phyloP scores from a whole-genome alignment of 805 yeast species.

The Candida suzukii region DNA sequence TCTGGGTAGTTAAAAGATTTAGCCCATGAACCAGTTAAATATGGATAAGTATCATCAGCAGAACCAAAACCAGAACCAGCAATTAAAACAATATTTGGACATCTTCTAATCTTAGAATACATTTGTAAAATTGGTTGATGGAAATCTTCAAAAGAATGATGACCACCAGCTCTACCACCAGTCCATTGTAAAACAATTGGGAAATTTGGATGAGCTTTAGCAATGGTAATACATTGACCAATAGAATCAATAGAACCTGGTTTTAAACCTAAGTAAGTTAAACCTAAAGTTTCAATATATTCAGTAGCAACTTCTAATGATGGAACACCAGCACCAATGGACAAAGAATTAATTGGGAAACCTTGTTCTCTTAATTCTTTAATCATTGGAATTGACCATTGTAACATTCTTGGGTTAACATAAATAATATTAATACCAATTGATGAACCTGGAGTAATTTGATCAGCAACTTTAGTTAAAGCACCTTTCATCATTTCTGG shows the following conservation, averaged over 20 bases:
- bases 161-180: conserved; percentile 99
- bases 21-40: conserved; percentile 98
- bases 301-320: conserved; percentile 95
- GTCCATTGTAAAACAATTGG: conserved; percentile 99
- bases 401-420: conserved; percentile 95
- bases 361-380: conserved; percentile 84
- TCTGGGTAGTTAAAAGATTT: conserved; percentile 80
- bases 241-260: conserved; percentile 97
- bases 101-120: conserved; percentile 91
- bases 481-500: conserved; percentile 69
- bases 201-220: conserved; percentile 92
- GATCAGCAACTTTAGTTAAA: conserved; percentile 60
- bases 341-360: conserved; percentile 90
- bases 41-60: conserved; percentile 94
- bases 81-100: conserved; percentile 78
- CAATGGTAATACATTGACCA: conserved; percentile 78
- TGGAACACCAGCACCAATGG: conserved; percentile 99
- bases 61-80: conserved; percentile 99
- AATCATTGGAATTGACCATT: conserved; percentile 97
- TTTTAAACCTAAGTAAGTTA: conserved; percentile 91
- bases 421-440: conserved; percentile 88
- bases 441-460: conserved; percentile 79
- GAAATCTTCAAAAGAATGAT: conserved; percentile 98
- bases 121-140: conserved; percentile 95
- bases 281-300: conserved; percentile 85